Percentiles rank a stretch among this genome's conserved stretches.
phyloP scores from a whole-genome alignment of 2,329 filamentous ascomycete species.

The Pestalotiopsis sp. region DNA sequence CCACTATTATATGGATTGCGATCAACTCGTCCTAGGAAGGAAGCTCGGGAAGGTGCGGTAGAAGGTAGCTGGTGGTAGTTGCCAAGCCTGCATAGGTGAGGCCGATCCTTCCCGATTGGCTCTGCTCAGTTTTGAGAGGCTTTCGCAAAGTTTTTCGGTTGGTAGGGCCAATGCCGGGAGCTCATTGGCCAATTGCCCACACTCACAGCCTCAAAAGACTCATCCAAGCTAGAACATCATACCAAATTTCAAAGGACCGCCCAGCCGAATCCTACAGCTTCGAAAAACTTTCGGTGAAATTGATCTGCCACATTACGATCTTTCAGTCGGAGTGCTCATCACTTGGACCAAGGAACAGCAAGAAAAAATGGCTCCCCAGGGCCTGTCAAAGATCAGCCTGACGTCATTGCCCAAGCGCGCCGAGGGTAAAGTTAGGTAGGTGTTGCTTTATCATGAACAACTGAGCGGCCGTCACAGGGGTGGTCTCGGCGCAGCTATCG shows the following conservation, averaged over 20 bases:
- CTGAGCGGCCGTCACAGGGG: background rate
- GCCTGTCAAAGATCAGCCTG: slow-evolving; percentile 1
- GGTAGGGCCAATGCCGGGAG: background rate
- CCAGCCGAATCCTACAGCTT: too few relatives aligned
- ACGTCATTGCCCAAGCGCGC: slow-evolving; percentile 9
- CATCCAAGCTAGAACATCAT: background rate
- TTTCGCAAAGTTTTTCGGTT: background rate
- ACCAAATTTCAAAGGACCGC: background rate
- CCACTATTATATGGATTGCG: too few relatives aligned
- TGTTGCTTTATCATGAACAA: background rate
- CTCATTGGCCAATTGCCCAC: background rate
- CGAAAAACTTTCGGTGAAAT: too few relatives aligned
- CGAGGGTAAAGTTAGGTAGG: slow-evolving; percentile 5
- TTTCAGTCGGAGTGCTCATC: background rate
- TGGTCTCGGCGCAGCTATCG: background rate
- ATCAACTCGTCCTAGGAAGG: too few relatives aligned
- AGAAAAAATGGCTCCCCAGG: background rate
- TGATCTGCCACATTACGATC: background rate
- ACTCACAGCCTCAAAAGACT: background rate
- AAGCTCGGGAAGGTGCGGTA: too few relatives aligned
- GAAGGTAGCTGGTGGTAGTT: too few relatives aligned
- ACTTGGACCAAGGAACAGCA: background rate
- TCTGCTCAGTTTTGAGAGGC: background rate
- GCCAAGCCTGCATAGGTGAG: background rate
- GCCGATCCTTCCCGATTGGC: slow-evolving; percentile 1